Evolutionary conservation across 2,329 filamentous ascomycete species (phyloP).

Genomic region (Xylaria sp.): DNA sequence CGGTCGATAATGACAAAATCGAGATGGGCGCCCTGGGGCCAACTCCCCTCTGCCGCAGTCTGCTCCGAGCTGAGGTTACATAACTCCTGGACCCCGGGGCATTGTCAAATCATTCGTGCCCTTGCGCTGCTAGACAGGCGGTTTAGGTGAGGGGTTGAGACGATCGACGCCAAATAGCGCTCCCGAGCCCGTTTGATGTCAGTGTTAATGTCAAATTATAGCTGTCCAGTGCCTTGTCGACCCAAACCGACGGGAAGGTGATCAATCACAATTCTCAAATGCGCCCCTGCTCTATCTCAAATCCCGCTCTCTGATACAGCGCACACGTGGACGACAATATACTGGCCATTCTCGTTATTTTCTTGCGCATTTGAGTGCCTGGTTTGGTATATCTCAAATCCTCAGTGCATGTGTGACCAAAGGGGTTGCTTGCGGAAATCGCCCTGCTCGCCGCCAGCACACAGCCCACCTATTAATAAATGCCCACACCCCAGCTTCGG

Average conservation of each 20-base stretch:
- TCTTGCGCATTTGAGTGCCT: neutral
- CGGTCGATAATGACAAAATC: constrained; percentile 23
- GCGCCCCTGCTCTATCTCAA: constrained; percentile 24
- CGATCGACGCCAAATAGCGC: constrained; percentile 9
- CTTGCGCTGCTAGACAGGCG: constrained; percentile 6
- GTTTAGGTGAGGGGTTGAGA: constrained; percentile 20
- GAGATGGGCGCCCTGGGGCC: constrained; percentile 5
- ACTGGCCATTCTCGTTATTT: neutral
- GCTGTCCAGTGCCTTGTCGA: neutral
- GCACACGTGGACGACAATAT: constrained; percentile 11
- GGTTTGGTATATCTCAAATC: constrained; percentile 25
- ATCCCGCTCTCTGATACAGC: constrained; percentile 4
- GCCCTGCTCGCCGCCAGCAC: constrained; percentile 9
- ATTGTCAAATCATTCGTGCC: constrained; percentile 25
- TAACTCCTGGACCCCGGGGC: neutral
- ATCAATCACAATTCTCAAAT: constrained; percentile 26
- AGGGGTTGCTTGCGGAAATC: constrained; percentile 21
- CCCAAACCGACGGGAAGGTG: constrained; percentile 15
- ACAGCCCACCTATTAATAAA: constrained; percentile 29
- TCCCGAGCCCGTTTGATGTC: constrained; percentile 13
- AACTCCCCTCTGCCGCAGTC: constrained; percentile 9
- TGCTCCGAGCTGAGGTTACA: constrained; percentile 23
- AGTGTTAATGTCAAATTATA: constrained; percentile 25
- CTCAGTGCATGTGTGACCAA: constrained; percentile 15
- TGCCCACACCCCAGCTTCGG: constrained; percentile 18